Percentiles rank a stretch among this genome's conserved stretches.
phyloP scores from a whole-genome alignment of 495 filamentous ascomycete genomes.

The Mycothermus thermophilus region DNA sequence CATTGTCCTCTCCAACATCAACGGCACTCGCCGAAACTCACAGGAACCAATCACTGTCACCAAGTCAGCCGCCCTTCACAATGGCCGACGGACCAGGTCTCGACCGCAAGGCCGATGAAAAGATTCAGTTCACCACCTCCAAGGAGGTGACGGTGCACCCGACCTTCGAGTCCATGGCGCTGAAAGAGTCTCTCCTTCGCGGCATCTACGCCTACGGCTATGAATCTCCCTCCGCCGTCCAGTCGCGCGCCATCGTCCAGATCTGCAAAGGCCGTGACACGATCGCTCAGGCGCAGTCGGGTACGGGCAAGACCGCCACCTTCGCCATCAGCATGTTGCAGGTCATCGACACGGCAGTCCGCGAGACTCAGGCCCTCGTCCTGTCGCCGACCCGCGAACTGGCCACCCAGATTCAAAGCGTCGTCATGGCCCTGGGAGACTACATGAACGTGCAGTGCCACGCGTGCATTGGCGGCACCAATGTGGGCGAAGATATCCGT shows the following conservation, averaged over 20 bases:
- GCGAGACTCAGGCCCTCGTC: conserved; percentile 91
- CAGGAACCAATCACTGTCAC: background rate
- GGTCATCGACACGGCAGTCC: conserved; percentile 87
- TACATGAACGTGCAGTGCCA: conserved; percentile 99
- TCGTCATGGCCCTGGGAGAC: conserved; percentile 94
- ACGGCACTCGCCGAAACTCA: conserved; percentile 1
- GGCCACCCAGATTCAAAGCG: conserved; percentile 97
- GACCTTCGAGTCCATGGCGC: conserved; percentile 41
- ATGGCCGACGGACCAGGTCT: conserved; percentile 74
- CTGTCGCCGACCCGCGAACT: conserved; percentile 95
- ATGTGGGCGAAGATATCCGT: conserved; percentile 94
- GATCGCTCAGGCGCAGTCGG: conserved; percentile 98
- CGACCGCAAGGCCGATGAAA: conserved; percentile 86
- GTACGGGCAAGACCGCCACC: conserved; percentile 97
- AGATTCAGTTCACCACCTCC: conserved; percentile 94
- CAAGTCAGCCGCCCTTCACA: conserved; percentile 26
- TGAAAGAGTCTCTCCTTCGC: conserved; percentile 93
- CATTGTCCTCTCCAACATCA: conserved; percentile 3
- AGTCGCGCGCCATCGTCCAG: conserved; percentile 98
- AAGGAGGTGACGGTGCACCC: conserved; percentile 85
- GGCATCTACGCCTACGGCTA: conserved; percentile 99
- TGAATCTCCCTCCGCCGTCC: conserved; percentile 96
- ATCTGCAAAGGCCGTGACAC: conserved; percentile 98
- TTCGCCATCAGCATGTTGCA: conserved; percentile 98
- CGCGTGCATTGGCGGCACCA: conserved; percentile 97